phyloP scores from a whole-genome alignment of 2,329 filamentous ascomycete species.

The Rhinocladiella similis region DNA sequence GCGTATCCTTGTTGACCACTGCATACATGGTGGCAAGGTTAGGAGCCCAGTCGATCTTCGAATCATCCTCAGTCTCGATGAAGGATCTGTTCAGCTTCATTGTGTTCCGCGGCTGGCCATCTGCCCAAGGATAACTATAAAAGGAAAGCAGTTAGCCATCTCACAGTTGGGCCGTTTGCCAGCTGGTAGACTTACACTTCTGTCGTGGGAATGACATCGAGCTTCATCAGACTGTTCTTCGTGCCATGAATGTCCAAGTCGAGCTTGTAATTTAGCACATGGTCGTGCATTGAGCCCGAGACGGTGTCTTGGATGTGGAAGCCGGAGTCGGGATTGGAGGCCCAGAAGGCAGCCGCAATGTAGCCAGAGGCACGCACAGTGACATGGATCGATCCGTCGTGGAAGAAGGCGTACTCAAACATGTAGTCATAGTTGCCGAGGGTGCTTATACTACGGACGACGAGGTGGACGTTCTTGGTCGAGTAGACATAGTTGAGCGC shows the following conservation, averaged over 20 bases:
- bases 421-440: conserved; percentile 58
- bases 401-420: conserved; percentile 51
- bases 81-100: conserved; percentile 45
- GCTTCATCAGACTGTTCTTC: conserved; percentile 39
- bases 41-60: conserved; percentile 35
- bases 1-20: conserved; percentile 38
- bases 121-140: no score
- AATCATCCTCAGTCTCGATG: conserved; percentile 37
- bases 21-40: conserved; percentile 41
- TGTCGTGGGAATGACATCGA: conserved; percentile 21
- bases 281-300: conserved; percentile 38
- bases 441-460: conserved; percentile 49
- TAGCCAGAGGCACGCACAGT: conserved; percentile 46
- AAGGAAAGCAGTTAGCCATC: no score
- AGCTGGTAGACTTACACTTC: no score
- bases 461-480: conserved; percentile 36
- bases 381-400: conserved; percentile 54
- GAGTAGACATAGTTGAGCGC: conserved; percentile 10
- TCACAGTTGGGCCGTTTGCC: no score
- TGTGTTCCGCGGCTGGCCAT: conserved; percentile 30
- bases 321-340: conserved; percentile 35
- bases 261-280: conserved; percentile 39
- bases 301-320: conserved; percentile 36
- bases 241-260: conserved; percentile 39
- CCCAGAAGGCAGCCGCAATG: conserved; percentile 32